Conservation (phyloP, 2,329 filamentous ascomycete genomes). For the Penicillium sp. region DNA sequence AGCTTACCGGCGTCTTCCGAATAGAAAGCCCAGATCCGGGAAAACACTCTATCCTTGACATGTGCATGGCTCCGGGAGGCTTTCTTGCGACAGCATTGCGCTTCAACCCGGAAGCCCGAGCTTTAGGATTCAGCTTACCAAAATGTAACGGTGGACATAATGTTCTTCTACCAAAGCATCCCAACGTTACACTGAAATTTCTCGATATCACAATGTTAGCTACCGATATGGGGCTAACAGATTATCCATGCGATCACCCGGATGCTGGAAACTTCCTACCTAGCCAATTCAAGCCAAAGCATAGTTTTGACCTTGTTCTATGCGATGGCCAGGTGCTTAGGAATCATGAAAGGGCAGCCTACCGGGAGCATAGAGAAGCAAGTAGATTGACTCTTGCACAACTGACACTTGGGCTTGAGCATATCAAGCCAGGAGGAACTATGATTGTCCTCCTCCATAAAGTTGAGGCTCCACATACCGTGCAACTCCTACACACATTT, state of each 20-base stretch:
- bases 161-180: too few species aligned
- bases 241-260: constrained; percentile 20
- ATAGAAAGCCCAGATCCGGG: constrained; percentile 2
- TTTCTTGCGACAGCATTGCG: constrained; percentile 41
- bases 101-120: constrained; percentile 32
- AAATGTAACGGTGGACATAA: too few species aligned
- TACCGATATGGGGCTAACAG: constrained; percentile 38
- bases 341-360: constrained; percentile 31
- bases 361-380: constrained; percentile 36
- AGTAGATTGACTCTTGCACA: constrained; percentile 35
- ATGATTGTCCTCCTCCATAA: constrained; percentile 51
- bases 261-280: constrained; percentile 23
- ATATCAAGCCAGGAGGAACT: constrained; percentile 44
- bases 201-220: constrained; percentile 51
- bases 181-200: constrained; percentile 17
- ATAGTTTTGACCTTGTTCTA: constrained; percentile 42
- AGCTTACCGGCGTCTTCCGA: constrained; percentile 4
- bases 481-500: constrained; percentile 39
- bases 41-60: constrained; percentile 42
- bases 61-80: constrained; percentile 54
- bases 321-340: constrained; percentile 48
- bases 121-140: not conserved
- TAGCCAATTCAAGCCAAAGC: constrained; percentile 19
- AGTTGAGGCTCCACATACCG: constrained; percentile 39
- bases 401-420: constrained; percentile 44